Conservation (phyloP, 2,329 filamentous ascomycete genomes). For the Coniochaeta hoffmannii region DNA sequence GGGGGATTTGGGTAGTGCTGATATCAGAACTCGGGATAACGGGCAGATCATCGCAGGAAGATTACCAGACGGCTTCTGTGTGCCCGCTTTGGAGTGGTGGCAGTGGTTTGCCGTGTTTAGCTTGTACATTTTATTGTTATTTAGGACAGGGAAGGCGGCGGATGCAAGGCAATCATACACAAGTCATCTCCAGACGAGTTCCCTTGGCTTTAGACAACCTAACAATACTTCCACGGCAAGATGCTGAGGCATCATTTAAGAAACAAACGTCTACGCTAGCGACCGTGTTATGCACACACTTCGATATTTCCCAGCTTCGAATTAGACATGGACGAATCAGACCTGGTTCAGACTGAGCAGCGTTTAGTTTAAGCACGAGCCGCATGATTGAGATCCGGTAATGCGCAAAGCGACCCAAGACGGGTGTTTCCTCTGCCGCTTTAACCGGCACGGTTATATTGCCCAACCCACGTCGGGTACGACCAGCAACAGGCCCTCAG, state of each 20-base stretch:
- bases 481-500: not conserved
- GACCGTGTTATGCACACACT: too few relatives aligned
- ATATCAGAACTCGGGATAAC: too few relatives aligned
- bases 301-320: too few relatives aligned
- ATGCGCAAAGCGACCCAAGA: not conserved
- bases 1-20: not conserved
- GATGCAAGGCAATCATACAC: not conserved
- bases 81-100: not conserved
- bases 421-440: not conserved
- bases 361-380: too few relatives aligned
- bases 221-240: too few relatives aligned
- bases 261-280: too few relatives aligned
- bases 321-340: too few relatives aligned
- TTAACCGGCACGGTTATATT: conserved; percentile 1
- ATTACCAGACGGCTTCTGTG: not conserved
- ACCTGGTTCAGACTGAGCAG: too few relatives aligned
- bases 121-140: not conserved
- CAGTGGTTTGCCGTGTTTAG: not conserved
- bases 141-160: not conserved
- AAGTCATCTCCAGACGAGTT: too few relatives aligned
- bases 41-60: too few relatives aligned
- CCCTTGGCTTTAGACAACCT: too few relatives aligned
- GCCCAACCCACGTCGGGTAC: not conserved
- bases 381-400: not conserved
- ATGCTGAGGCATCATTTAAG: too few relatives aligned